Evolutionary conservation across 2,329 filamentous ascomycete genomes (phyloP).

Genomic region (Amauroascus niger): DNA sequence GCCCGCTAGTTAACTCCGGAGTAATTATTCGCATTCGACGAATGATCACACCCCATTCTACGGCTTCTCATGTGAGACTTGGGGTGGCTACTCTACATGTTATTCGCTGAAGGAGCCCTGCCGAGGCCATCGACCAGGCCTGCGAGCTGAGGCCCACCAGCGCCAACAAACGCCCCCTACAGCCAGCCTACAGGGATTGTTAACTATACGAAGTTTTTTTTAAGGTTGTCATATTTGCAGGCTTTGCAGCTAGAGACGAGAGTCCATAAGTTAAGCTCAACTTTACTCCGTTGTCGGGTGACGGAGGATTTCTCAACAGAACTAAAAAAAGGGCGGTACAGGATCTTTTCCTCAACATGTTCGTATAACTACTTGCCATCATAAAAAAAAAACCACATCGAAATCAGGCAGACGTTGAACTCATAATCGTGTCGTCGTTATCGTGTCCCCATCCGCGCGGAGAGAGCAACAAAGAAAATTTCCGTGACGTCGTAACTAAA

Average conservation of each 20-base stretch:
- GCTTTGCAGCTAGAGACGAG: background rate
- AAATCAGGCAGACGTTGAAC: background rate
- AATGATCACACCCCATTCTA: constrained; percentile 1
- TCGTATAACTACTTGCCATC: constrained; percentile 8
- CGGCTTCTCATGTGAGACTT: constrained; percentile 8
- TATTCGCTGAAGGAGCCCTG: constrained; percentile 1
- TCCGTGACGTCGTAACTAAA: constrained; percentile 12
- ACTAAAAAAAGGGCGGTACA: background rate
- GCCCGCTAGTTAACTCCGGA: background rate
- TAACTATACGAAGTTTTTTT: constrained; percentile 8
- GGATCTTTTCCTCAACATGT: constrained; percentile 6
- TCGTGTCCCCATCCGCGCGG: background rate
- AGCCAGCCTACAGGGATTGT: no score
- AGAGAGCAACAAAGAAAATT: background rate
- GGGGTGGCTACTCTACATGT: background rate
- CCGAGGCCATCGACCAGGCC: background rate
- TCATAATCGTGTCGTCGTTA: constrained; percentile 1
- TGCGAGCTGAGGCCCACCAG: background rate
- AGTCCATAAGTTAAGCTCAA: constrained; percentile 8
- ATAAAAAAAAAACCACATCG: background rate
- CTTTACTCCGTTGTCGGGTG: background rate
- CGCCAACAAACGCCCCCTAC: constrained; percentile 7
- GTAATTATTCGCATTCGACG: background rate
- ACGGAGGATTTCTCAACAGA: background rate
- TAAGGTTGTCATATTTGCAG: constrained; percentile 4